A percentile compares a stretch with the other conserved stretches of the same genome.
These are phyloP conservation scores for Trypanosoma grayi DNA, from an alignment of 208 protist genomes.

Conservation along the genomic window DNA sequence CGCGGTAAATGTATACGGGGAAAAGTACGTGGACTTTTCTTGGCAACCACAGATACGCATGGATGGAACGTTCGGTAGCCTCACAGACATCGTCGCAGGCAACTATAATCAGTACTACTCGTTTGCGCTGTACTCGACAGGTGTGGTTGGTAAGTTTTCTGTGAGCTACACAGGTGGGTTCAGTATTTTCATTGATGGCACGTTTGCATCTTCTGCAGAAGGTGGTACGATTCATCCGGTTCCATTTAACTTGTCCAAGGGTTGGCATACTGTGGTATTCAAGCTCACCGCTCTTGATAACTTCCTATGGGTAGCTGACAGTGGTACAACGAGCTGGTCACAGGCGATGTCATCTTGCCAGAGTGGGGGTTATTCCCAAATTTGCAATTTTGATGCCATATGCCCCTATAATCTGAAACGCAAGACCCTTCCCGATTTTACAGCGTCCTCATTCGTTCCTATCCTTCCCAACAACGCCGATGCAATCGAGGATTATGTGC, in stretches of 20 bases:
- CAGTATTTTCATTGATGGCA: conserved; percentile 2
- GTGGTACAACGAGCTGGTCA: neutral
- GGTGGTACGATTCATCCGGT: neutral
- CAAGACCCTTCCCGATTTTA: neutral
- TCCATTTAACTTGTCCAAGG: conserved; percentile 4
- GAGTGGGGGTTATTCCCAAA: neutral
- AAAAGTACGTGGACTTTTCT: neutral
- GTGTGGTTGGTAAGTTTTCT: neutral
- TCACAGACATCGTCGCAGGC: conserved; percentile 6
- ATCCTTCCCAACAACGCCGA: neutral
- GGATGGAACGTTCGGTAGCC: conserved; percentile 8
- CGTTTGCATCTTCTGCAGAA: neutral
- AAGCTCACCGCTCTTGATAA: neutral
- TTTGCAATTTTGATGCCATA: conserved; percentile 6
- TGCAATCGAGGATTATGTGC: conserved; percentile 1
- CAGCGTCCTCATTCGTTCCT: neutral
- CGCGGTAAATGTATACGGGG: neutral
- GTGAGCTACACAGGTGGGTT: neutral
- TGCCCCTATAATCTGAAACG: conserved; percentile 8
- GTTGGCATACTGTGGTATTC: conserved; percentile 8
- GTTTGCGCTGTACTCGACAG: conserved; percentile 12
- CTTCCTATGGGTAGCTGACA: conserved; percentile 6
- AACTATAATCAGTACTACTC: conserved; percentile 13
- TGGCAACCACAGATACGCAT: neutral
- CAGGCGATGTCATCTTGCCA: conserved; percentile 1